These are phyloP conservation scores for Cutaneotrichosporon daszewskae DNA, from an alignment of 1,284 basidiomycete species.

Conservation along the genomic window DNA sequence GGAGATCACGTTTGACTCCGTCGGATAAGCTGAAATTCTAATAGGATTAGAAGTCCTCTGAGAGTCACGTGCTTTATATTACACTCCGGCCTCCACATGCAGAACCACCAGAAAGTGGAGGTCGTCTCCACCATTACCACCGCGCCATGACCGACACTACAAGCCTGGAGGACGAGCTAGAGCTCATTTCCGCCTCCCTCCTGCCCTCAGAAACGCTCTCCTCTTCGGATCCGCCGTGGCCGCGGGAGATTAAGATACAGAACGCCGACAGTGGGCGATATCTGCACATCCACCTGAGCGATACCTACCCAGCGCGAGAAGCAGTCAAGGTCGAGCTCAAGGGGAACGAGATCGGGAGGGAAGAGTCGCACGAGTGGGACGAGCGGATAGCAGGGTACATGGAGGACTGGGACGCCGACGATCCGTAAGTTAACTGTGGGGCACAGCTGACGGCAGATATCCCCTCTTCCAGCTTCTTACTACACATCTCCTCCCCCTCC, in stretches of 20 bases:
- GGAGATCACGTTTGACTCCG: neutral
- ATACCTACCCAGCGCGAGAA: conserved; percentile 21
- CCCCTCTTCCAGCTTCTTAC: conserved; percentile 59
- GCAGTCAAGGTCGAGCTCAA: conserved; percentile 27
- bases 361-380: conserved; percentile 48
- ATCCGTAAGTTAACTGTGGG: conserved; percentile 52
- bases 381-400: conserved; percentile 52
- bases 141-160: too few species aligned
- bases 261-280: conserved; percentile 48
- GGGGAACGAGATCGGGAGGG: conserved; percentile 47
- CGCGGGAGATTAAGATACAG: conserved; percentile 33
- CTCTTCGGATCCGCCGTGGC: conserved; percentile 9
- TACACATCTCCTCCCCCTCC: conserved; percentile 55
- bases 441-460: conserved; percentile 50
- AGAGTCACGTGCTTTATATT: neutral
- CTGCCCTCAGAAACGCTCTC: conserved; percentile 57
- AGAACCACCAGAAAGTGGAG: too few species aligned
- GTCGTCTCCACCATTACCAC: too few species aligned
- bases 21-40: too few species aligned
- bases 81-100: neutral
- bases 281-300: conserved; percentile 50
- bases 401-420: conserved; percentile 48
- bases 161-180: conserved; percentile 31
- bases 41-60: too few species aligned
- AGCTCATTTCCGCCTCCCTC: conserved; percentile 53